Conservation (phyloP, 2,329 filamentous ascomycete genomes). For the Epichloe sp. region DNA sequence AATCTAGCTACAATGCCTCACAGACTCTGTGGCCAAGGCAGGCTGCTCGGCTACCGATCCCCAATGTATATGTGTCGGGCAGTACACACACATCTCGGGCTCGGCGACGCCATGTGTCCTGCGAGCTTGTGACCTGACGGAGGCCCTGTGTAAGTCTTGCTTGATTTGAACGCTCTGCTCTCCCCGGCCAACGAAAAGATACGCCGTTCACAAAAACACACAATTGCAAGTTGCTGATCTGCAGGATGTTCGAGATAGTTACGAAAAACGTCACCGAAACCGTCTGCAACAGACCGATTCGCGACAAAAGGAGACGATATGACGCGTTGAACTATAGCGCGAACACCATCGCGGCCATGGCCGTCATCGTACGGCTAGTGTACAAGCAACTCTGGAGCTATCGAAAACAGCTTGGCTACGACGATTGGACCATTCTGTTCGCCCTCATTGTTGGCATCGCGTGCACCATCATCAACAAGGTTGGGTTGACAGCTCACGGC, state of each 20-base stretch:
- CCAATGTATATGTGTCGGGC: constrained; percentile 24
- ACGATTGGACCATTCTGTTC: constrained; percentile 17
- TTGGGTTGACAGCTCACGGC: constrained; percentile 13
- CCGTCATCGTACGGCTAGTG: constrained; percentile 8
- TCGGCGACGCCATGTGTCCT: constrained; percentile 12
- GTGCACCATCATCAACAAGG: constrained; percentile 12
- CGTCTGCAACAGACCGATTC: constrained; percentile 2
- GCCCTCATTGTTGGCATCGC: constrained; percentile 12
- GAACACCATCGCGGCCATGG: constrained; percentile 8
- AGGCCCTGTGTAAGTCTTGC: constrained; percentile 14
- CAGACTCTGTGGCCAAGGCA: background rate
- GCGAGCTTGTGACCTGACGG: constrained; percentile 10
- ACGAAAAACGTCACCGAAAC: constrained; percentile 2
- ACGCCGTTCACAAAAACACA: background rate
- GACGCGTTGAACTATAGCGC: constrained; percentile 7
- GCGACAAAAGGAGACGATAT: constrained; percentile 1
- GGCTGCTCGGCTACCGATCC: constrained; percentile 8
- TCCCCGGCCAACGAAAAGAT: background rate
- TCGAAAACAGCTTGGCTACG: constrained; percentile 17
- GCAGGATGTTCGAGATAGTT: background rate
- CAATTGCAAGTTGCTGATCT: background rate
- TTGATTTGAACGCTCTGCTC: too few species aligned
- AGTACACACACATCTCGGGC: constrained; percentile 9
- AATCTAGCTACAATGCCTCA: constrained; percentile 1
- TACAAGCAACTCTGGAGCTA: constrained; percentile 16